Percentiles rank a stretch among this genome's conserved stretches.
Conservation (phyloP, 495 filamentous ascomycete species). For the Amorphotheca resinae region DNA sequence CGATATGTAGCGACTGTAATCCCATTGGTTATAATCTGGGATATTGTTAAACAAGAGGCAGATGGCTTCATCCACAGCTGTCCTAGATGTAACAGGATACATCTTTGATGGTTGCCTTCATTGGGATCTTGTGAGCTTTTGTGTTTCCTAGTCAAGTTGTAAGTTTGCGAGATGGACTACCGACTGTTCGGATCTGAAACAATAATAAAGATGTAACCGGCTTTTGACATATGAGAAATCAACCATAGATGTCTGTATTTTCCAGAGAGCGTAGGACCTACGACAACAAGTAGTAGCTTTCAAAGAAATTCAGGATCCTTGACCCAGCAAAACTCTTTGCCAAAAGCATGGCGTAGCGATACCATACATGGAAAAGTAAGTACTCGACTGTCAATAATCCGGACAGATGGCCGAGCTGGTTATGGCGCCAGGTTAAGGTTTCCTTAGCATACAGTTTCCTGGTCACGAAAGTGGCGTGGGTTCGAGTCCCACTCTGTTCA, state of each 20-base stretch:
- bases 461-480: constrained; percentile 27
- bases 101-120: not conserved
- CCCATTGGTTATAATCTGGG: too few relatives aligned
- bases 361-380: too few relatives aligned
- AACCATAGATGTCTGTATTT: not conserved
- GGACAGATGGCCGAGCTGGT: too few relatives aligned
- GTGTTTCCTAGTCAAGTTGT: not conserved
- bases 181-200: not conserved
- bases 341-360: too few relatives aligned
- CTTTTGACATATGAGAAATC: not conserved
- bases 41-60: not conserved
- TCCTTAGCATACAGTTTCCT: too few relatives aligned
- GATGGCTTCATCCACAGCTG: not conserved
- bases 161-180: not conserved
- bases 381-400: too few relatives aligned
- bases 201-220: not conserved
- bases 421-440: too few relatives aligned
- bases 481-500: constrained; percentile 25
- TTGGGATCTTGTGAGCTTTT: not conserved
- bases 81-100: not conserved
- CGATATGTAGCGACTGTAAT: too few relatives aligned
- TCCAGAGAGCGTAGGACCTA: not conserved
- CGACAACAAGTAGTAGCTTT: too few relatives aligned
- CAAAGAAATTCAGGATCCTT: too few relatives aligned
- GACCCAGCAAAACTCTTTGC: too few relatives aligned